Evolutionary conservation across 129 eudicot genomes (phyloP), one percentile per base, ranked within the genome.

Genomic region (Smallanthus sonchifolius): DNA sequence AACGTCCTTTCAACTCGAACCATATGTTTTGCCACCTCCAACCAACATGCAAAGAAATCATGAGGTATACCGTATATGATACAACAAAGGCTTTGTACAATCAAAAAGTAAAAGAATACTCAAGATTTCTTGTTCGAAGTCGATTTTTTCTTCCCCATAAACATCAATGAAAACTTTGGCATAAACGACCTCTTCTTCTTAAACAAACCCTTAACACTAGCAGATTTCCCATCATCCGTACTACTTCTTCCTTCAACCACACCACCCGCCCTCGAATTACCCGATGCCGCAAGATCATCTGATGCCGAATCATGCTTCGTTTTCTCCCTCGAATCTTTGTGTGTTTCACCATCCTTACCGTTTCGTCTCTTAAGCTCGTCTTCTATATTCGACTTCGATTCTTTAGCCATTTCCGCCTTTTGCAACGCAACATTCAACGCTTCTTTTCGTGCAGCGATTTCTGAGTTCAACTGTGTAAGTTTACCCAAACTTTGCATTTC

Each of bases 301-400:
- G 80, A 30, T 2, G 66, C 43, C 8, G 86, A 19, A 69, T 82
- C 82, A 0, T 80, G 77, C 49, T 75, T 52, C 15, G 48, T 14
- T 39, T 75, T 77, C 16, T 49, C 30, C 24, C 72, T 64, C 28
- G 44, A 79, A 34, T 71, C 77, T 30, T 87, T 83, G 0, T 10
- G 3, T 3, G 83, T 81, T 78, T 87, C 96, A 10, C 86, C 88
- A 74, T 24, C 30, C 30, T 24, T 1, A 24, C 30, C 30, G 30
- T 96, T 93, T 88, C 86, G 85, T 61, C 77, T 84, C 59, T 92
- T 78, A 52, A 93, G 70, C 49, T 93, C 97, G 45, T 87, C 87
- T 69, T 93, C 97, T 5, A 81, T 77, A 9, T 83, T 83, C 76
- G 88, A 37, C 32, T 80, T 90, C 32, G 86, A 87, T 81, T 86